Evolutionary conservation across 305 asterid species (phyloP).

Genomic region (Fraxinus velutina): DNA sequence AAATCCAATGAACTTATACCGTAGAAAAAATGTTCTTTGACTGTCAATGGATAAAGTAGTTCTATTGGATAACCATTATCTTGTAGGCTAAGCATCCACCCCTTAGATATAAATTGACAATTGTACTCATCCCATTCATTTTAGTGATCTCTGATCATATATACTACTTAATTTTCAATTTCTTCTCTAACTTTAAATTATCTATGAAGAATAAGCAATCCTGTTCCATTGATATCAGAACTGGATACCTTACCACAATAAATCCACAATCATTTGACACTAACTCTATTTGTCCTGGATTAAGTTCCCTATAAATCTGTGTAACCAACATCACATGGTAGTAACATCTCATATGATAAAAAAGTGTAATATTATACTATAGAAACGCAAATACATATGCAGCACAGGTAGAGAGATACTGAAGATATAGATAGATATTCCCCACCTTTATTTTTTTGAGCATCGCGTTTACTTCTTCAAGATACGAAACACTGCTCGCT

Average conservation of each 20-base stretch:
- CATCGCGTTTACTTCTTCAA: slow-evolving; percentile 68
- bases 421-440: slow-evolving; percentile 6
- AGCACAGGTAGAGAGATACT: background rate
- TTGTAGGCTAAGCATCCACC: background rate
- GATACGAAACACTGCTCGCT: slow-evolving; percentile 65
- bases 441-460: slow-evolving; percentile 70
- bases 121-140: background rate
- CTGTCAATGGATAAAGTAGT: background rate
- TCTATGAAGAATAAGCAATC: background rate
- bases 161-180: background rate
- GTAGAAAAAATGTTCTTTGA: background rate
- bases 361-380: background rate
- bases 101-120: background rate
- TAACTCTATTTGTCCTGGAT: background rate
- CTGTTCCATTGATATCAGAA: background rate
- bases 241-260: background rate
- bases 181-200: background rate
- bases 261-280: background rate
- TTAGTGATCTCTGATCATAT: background rate
- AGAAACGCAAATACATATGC: background rate
- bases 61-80: background rate
- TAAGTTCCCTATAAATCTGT: slow-evolving; percentile 7
- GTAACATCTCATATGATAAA: background rate
- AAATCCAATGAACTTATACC: background rate
- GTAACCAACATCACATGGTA: background rate